Evolutionary conservation across 1,284 basidiomycete species (phyloP).

Genomic region (Melampsora americana): DNA sequence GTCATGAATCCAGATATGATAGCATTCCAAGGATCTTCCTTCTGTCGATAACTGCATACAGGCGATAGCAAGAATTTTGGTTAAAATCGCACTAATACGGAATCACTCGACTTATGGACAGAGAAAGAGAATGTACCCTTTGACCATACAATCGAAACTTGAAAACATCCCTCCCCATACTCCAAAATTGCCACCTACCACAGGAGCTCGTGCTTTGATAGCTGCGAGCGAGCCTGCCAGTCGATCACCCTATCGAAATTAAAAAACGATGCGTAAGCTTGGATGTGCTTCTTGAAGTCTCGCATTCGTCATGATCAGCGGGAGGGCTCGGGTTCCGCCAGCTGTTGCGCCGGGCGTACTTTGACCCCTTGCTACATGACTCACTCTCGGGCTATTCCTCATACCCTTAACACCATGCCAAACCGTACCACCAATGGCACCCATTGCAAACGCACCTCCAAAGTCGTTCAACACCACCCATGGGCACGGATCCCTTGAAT

Average conservation of each 20-base stretch:
- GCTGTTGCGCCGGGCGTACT: background rate
- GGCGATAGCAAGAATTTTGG: background rate
- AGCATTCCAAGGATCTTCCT: constrained; percentile 99
- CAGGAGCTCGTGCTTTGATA: constrained; percentile 96
- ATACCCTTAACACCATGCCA: constrained; percentile 99
- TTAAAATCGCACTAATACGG: background rate
- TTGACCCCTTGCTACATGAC: constrained; percentile 51
- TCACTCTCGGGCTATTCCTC: constrained; percentile 85
- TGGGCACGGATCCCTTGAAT: constrained; percentile 60
- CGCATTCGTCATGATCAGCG: background rate
- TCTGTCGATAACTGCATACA: constrained; percentile 66
- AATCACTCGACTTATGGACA: background rate
- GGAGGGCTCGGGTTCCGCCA: background rate
- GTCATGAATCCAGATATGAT: constrained; percentile 98
- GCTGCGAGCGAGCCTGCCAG: constrained; percentile 88
- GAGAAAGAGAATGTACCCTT: constrained; percentile 61
- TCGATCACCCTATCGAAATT: constrained; percentile 71
- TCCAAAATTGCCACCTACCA: constrained; percentile 96
- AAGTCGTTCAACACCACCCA: constrained; percentile 99
- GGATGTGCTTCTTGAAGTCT: background rate
- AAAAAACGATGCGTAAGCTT: background rate
- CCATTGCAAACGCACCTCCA: constrained; percentile 91
- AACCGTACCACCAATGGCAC: constrained; percentile 89
- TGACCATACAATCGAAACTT: constrained; percentile 95
- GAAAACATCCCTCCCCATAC: constrained; percentile 92